phyloP scores from a whole-genome alignment of 2,329 filamentous ascomycete species.

The Paraconiothyrium brasiliense region DNA sequence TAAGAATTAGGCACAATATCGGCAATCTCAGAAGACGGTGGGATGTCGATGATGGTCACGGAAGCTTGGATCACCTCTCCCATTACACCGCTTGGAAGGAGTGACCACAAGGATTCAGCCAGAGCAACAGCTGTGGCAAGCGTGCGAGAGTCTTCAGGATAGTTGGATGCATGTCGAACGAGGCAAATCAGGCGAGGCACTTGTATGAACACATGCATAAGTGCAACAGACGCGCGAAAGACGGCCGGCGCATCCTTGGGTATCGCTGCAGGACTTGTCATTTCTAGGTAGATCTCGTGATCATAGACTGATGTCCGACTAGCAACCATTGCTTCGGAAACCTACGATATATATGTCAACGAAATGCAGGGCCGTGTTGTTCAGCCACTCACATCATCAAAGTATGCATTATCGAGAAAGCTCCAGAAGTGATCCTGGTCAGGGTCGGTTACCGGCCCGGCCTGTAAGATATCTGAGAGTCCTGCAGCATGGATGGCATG shows the following conservation, averaged over 20 bases:
- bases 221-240: slow-evolving; percentile 32
- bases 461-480: slow-evolving; percentile 38
- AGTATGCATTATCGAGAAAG: slow-evolving; percentile 44
- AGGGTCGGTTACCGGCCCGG: slow-evolving; percentile 28
- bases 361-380: background rate
- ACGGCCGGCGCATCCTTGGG: slow-evolving; percentile 14
- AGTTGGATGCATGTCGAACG: slow-evolving; percentile 28
- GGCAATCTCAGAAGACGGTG: slow-evolving; percentile 27
- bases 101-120: slow-evolving; percentile 33
- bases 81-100: slow-evolving; percentile 28
- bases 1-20: slow-evolving; percentile 33
- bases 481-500: slow-evolving; percentile 41
- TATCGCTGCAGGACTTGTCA: slow-evolving; percentile 31
- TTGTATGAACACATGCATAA: slow-evolving; percentile 44
- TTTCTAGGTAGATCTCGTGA: slow-evolving; percentile 38
- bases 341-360: slow-evolving; percentile 29
- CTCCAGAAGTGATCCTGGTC: slow-evolving; percentile 43
- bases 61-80: slow-evolving; percentile 27
- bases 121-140: slow-evolving; percentile 35
- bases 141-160: slow-evolving; percentile 29
- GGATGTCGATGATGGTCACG: slow-evolving; percentile 19
- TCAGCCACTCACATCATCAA: slow-evolving; percentile 39
- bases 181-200: slow-evolving; percentile 36
- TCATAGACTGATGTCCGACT: slow-evolving; percentile 41
- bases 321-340: slow-evolving; percentile 40